Conservation (phyloP, 129 eudicot species). For the Silybum marianum region DNA sequence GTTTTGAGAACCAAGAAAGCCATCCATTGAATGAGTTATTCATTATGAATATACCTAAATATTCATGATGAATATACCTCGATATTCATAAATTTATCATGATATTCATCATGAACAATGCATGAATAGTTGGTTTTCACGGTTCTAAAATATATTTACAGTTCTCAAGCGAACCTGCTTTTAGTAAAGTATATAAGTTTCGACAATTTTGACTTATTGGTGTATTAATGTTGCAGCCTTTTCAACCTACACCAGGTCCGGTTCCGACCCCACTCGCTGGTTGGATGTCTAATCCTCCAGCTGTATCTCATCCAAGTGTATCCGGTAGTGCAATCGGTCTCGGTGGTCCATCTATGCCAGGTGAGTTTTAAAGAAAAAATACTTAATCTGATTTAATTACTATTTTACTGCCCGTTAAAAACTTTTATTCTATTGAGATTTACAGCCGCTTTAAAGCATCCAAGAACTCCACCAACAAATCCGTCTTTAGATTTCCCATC, state of each 20-base stretch:
- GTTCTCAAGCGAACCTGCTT: not conserved
- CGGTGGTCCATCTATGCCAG: conserved; percentile 83
- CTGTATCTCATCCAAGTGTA: conserved; percentile 71
- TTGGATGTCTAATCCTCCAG: conserved; percentile 93
- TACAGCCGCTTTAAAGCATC: conserved; percentile 86
- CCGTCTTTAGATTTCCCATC: conserved; percentile 79
- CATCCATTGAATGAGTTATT: not conserved
- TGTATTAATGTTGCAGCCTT: conserved; percentile 55
- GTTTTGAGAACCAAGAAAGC: too few relatives aligned
- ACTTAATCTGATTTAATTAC: not conserved
- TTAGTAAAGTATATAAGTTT: not conserved
- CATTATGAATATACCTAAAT: not conserved
- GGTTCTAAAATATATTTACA: too few relatives aligned
- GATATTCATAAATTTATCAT: too few relatives aligned
- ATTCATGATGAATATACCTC: too few relatives aligned
- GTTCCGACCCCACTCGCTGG: conserved; percentile 89
- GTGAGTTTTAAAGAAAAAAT: conserved; percentile 20
- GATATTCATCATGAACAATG: too few relatives aligned
- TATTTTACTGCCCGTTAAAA: not conserved
- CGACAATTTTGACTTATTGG: not conserved
- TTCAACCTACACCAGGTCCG: conserved; percentile 74
- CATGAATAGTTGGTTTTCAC: too few relatives aligned
- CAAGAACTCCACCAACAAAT: conserved; percentile 72
- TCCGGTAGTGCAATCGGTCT: conserved; percentile 84
- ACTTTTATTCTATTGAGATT: not conserved